Evolutionary conservation across 805 yeast genomes (phyloP).

Genomic region (Zygotorulaspora chibaensis): DNA sequence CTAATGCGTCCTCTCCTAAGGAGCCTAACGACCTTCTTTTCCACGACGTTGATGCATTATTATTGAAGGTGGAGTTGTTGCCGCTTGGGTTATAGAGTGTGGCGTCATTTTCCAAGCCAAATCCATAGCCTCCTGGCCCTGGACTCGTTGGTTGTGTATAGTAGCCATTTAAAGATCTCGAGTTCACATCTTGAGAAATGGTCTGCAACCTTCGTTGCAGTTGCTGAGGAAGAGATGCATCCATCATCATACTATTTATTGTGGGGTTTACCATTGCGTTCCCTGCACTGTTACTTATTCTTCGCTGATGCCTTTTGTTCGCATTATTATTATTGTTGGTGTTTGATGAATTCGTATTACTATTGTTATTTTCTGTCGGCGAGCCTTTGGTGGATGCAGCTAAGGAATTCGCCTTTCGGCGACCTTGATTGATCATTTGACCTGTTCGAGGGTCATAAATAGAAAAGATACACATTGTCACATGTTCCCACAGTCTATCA

Average conservation of each 20-base stretch:
- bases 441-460: constrained; percentile 30
- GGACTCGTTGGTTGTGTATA: constrained; percentile 35
- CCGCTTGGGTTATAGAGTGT: constrained; percentile 12
- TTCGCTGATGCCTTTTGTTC: constrained; percentile 3
- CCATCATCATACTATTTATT: constrained; percentile 18
- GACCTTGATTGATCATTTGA: constrained; percentile 24
- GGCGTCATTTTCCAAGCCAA: constrained; percentile 15
- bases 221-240: constrained; percentile 28
- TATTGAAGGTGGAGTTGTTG: constrained; percentile 2
- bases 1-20: constrained; percentile 24
- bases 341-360: constrained; percentile 1
- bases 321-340: constrained; percentile 5
- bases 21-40: constrained; percentile 29
- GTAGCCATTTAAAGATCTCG: constrained; percentile 29
- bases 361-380: constrained; percentile 14
- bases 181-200: constrained; percentile 26
- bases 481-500: constrained; percentile 30
- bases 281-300: constrained; percentile 2
- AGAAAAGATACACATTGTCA: constrained; percentile 24
- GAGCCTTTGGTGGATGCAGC: constrained; percentile 26
- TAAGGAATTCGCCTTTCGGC: constrained; percentile 17
- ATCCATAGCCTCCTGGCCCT: constrained; percentile 20
- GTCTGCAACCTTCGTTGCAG: constrained; percentile 27
- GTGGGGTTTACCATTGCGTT: constrained; percentile 14
- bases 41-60: constrained; percentile 13